A percentile compares a stretch with the other conserved stretches of the same genome.
phyloP scores from a whole-genome alignment of 225 moss, liverwort and hornwort species.

The Bryum argenteum region DNA sequence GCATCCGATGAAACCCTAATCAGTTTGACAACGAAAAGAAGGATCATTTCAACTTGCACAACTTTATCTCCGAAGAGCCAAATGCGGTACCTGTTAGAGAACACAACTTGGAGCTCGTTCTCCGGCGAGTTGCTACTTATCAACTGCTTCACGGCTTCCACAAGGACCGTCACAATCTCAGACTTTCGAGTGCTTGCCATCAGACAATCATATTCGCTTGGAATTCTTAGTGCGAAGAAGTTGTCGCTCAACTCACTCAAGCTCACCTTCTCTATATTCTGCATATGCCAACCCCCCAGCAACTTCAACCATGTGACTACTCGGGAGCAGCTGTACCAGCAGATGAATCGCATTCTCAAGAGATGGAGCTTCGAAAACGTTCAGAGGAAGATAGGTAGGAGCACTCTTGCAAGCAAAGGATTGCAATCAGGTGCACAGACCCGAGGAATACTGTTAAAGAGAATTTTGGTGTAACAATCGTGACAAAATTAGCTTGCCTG shows the following conservation, averaged over 20 bases:
- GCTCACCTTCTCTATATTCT: constrained; percentile 62
- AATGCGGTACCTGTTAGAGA: constrained; percentile 62
- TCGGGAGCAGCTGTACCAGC: background rate
- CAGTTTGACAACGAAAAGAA: constrained; percentile 9
- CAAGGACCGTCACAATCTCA: constrained; percentile 81
- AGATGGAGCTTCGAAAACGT: background rate
- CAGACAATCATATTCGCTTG: constrained; percentile 81
- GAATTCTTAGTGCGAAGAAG: constrained; percentile 75
- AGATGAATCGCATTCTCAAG: background rate
- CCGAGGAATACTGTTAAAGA: too few species aligned
- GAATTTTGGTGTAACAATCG: too few species aligned
- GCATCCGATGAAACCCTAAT: constrained; percentile 43
- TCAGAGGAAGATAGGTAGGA: too few species aligned
- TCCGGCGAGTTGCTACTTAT: constrained; percentile 35
- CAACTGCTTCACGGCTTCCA: constrained; percentile 78
- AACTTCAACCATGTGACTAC: constrained; percentile 5
- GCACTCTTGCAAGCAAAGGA: background rate
- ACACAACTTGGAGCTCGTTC: constrained; percentile 63
- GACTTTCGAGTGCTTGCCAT: constrained; percentile 87
- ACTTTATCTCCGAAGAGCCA: constrained; percentile 6
- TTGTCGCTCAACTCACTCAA: constrained; percentile 84
- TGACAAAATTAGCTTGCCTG: constrained; percentile 39
- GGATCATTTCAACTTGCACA: background rate
- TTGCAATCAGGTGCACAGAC: background rate
- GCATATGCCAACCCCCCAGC: constrained; percentile 28